Evolutionary conservation across 495 filamentous ascomycete species (phyloP), one percentile per base, ranked within the genome.

Genomic region (Hyaloscypha hepaticicola): DNA sequence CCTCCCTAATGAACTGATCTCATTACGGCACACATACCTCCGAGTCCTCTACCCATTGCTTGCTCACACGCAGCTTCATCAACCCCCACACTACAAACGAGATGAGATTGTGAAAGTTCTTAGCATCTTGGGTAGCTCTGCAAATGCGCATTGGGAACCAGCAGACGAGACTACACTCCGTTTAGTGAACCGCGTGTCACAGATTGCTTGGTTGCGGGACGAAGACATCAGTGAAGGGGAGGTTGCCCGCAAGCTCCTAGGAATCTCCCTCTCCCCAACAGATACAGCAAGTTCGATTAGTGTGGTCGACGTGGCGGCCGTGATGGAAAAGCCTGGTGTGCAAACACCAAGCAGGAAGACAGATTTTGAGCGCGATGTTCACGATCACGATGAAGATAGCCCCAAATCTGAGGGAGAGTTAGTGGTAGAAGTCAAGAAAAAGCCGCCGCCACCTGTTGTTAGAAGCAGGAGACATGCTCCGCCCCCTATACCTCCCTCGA

Each of bases 11-110:
- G 91, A 93, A 67, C 82, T 91, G 59, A 81, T 84, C 58, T 83
- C 91, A 9, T 78, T 99, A 52, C 86, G 95, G 29, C 96, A 99
- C 72, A 98, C 94, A n/a, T 99, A 99, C 71, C 82, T 99, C n/a
- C 88, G 95, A 24, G 96, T 99, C 21, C 80, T 99, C 7, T 93
- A 94, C 65, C 96, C 96, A 3, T 78, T 99, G 22, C 80, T 99
- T 11, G 85, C 91, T 5, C 90, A 98, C 75, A 97, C 94, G 8
- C 95, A 98, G 74, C 84, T 99, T 33, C 87, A 85, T 68, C 77
- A 88, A 26, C 87, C 91, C 9, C 92, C 92, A 1, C 85, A 96
- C 70, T 98, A 99, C 80, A 99, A 99, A 73, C 85, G 87, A 24
- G 85, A 92, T n/a, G 92, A 97, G 66, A 82, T 98, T 25, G 80